Evolutionary conservation across 148 eudicot genomes (phyloP).

Genomic region (Vaccinium vitisidaea): DNA sequence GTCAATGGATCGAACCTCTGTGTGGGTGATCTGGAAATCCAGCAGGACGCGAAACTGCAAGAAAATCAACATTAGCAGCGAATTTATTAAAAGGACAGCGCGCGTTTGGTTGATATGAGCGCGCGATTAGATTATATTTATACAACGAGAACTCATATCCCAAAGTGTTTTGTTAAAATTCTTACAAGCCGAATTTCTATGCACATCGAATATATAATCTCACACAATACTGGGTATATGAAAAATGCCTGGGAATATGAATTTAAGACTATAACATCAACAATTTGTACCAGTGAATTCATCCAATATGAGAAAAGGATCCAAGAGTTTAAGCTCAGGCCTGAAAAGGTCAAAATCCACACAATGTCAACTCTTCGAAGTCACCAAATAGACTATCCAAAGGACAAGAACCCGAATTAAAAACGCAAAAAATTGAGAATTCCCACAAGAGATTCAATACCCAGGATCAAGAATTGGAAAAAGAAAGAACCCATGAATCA

Average conservation of each 20-base stretch:
- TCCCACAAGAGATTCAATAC: not conserved
- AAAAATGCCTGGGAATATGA: not conserved
- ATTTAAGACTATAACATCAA: not conserved
- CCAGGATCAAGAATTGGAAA: not conserved
- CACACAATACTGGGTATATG: not conserved
- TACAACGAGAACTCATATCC: not conserved
- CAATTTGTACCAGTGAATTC: conserved; percentile 66
- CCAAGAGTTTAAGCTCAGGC: conserved; percentile 69
- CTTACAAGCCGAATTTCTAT: not conserved
- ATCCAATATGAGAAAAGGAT: conserved; percentile 91
- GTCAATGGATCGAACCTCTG: conserved; percentile 47
- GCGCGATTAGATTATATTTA: not conserved
- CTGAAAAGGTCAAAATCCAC: conserved; percentile 32
- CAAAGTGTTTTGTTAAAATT: not conserved
- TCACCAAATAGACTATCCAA: not conserved
- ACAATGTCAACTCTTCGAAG: not conserved
- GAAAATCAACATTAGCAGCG: not conserved
- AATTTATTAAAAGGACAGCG: not conserved
- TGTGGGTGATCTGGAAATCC: conserved; percentile 99
- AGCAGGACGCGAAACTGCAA: conserved; percentile 86
- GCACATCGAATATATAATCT: not conserved
- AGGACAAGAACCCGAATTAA: not conserved
- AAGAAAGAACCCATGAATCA: not conserved
- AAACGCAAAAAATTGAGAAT: not conserved
- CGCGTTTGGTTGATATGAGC: not conserved